phyloP scores from a whole-genome alignment of 306 rosid species.

The Quercus engelmannii region DNA sequence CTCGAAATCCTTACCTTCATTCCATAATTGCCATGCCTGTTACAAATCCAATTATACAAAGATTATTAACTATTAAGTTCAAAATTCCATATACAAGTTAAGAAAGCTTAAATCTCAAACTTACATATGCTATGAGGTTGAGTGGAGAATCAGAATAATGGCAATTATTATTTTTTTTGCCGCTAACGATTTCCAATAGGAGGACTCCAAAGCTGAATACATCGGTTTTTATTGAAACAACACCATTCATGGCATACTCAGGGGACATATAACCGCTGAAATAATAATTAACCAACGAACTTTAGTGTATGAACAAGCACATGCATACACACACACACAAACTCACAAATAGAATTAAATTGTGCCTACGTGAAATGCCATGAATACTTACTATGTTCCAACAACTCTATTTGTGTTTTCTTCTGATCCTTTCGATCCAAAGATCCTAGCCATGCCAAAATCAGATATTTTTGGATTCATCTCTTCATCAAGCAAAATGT shows the following conservation, averaged over 20 bases:
- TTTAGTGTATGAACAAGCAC: background rate
- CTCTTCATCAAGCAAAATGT: too few relatives aligned
- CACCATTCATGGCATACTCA: constrained; percentile 17
- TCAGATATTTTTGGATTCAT: too few relatives aligned
- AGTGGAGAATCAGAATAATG: background rate
- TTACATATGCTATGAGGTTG: constrained; percentile 18
- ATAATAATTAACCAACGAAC: too few relatives aligned
- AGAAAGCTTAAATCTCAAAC: background rate
- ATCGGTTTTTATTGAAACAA: constrained; percentile 23
- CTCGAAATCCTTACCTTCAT: background rate
- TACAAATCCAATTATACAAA: background rate
- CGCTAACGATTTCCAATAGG: constrained; percentile 14
- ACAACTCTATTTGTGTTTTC: too few relatives aligned
- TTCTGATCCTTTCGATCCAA: too few relatives aligned
- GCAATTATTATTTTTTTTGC: background rate
- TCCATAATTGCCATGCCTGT: constrained; percentile 17
- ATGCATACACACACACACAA: background rate
- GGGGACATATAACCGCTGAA: constrained; percentile 12
- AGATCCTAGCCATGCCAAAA: too few relatives aligned
- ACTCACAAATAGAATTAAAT: too few relatives aligned
- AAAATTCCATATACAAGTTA: background rate
- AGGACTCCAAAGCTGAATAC: constrained; percentile 32
- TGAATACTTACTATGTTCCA: background rate
- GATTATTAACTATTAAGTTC: background rate
- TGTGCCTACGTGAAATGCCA: background rate